Base-by-base conservation (phyloP, 1,284 basidiomycete genomes). In the Sparassis latifolia region DNA sequence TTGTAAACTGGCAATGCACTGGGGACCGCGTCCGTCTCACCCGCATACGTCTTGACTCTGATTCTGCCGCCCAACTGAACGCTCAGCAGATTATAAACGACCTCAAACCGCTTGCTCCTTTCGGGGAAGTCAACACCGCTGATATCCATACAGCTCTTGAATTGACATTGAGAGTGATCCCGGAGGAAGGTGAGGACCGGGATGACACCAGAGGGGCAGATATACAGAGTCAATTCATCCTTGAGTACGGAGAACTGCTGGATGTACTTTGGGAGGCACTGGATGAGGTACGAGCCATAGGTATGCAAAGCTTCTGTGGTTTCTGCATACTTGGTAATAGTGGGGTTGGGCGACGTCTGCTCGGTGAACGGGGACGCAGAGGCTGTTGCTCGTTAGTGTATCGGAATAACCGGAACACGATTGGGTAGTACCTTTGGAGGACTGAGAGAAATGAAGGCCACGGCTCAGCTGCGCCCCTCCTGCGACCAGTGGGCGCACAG, bases 231-330 rank as follows among this genome's bases (percentile, higher is more conserved):
- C 54, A 99, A 78, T 69, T 99, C 97, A 69, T 99, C 96, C 76
- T 95, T 95, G 72, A 94, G 85, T 45, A 97, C 90, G n/a, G 90
- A 92, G 78, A 95, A 97, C 70, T 97, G 94, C 71, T 97, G 94
- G 65, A 97, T 81, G 74, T 85, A 95, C 74, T 95, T 97, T 52
- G 93, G 93, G 29, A 97, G 81, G 63, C 88, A 92, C 65, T 94
- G 89, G 48, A 80, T 84, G 61, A 97, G 75, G 71, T 96, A 96
- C 55, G 92, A 89, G 61, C 92, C 93, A 64, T 92, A 97, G 44
- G 83, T 82, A 69, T 97, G 93, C 43, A 96, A 74, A 33, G 81
- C 76, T 62, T 88, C 82, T 29, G 87, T 82, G 44, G 86, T 77
- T 59, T 82, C 76, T 5, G 82, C 80, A 62, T 86, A 83, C 64